Base-by-base conservation (phyloP, 345 rosid genomes). In the Salix suchowensis region DNA sequence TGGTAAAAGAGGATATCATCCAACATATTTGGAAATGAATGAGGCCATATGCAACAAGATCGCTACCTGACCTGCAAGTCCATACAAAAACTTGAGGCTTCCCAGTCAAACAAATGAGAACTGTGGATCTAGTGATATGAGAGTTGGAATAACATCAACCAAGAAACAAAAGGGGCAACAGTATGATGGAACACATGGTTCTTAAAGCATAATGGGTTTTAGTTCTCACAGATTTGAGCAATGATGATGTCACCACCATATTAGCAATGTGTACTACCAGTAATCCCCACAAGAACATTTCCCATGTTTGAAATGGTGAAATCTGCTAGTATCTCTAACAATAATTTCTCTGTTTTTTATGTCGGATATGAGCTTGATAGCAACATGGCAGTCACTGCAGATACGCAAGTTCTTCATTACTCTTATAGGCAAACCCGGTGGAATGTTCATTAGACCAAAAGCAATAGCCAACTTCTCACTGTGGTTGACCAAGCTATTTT, bases 391-490 rank as follows among this genome's bases (percentile, higher is more conserved):
- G 80, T 94, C 97, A 4, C 82, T 67, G 78, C 96, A 94, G 76
- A 94, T 85, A 0, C 94, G 86, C 85, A 92, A 78, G 80, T 89
- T 94, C 83, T 94, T 92, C 79, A 92, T 92, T 76, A 94, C 87
- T 77, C 96, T 88, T 77, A 94, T 88, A 4, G 96, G 96, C 5
- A 72, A 74, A 40, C 88, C 86, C 12, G 80, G 81, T 19, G 89
- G 88, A 65, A 82, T 76, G 36, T 83, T 78, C 91, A 88, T 88
- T 21, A 92, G 79, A 69, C 89, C 93, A 81, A 79, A 94, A 21
- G 89, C 94, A 87, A 92, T 85, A 2, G 98, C 94, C 81, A 91
- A 79, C 76, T 90, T 91, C 69, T 92, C 97, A 40, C 92, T 92
- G 76, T 92, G 97, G 79, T 88, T 94, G 18, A 78, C 86, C 82